A percentile compares a stretch with the other conserved stretches of the same genome.
These are phyloP conservation scores for Wickerhamomyces silvicola DNA, from an alignment of 805 yeast genomes.

Conservation along the genomic window DNA sequence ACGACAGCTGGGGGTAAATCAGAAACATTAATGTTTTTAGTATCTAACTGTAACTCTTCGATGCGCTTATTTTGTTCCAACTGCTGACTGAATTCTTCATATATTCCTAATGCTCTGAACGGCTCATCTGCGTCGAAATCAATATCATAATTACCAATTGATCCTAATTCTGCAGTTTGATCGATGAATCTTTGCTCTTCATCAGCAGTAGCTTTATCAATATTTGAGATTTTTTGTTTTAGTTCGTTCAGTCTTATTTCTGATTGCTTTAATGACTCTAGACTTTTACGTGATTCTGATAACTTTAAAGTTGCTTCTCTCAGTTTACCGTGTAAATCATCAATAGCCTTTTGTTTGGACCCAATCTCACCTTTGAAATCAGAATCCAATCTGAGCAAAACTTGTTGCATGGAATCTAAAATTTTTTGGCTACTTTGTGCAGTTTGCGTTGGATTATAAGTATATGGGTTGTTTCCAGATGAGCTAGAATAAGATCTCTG, in stretches of 20 bases:
- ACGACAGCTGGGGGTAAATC: slow-evolving; percentile 33
- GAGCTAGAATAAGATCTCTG: neutral
- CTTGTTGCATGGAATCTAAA: slow-evolving; percentile 43
- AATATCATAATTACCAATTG: slow-evolving; percentile 39
- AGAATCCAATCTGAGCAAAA: slow-evolving; percentile 44
- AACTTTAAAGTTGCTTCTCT: slow-evolving; percentile 50
- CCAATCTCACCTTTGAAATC: slow-evolving; percentile 55
- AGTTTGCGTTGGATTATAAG: slow-evolving; percentile 1
- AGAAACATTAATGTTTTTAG: slow-evolving; percentile 17
- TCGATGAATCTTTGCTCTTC: slow-evolving; percentile 53
- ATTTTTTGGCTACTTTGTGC: slow-evolving; percentile 31
- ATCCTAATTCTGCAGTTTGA: slow-evolving; percentile 31
- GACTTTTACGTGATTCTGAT: slow-evolving; percentile 38
- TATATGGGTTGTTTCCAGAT: neutral
- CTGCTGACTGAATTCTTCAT: slow-evolving; percentile 42
- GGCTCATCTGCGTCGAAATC: slow-evolving; percentile 88
- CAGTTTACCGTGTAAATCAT: slow-evolving; percentile 46
- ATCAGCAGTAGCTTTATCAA: slow-evolving; percentile 56
- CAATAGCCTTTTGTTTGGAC: slow-evolving; percentile 45
- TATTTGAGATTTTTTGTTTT: slow-evolving; percentile 48
- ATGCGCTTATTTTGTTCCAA: slow-evolving; percentile 26
- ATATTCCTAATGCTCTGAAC: slow-evolving; percentile 61
- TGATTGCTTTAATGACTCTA: slow-evolving; percentile 45
- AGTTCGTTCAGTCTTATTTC: slow-evolving; percentile 40
- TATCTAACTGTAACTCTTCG: slow-evolving; percentile 16